Evolutionary conservation across 129 eudicot species (phyloP), one percentile per base, ranked within the genome.

Genomic region (Sambucus nigra): DNA sequence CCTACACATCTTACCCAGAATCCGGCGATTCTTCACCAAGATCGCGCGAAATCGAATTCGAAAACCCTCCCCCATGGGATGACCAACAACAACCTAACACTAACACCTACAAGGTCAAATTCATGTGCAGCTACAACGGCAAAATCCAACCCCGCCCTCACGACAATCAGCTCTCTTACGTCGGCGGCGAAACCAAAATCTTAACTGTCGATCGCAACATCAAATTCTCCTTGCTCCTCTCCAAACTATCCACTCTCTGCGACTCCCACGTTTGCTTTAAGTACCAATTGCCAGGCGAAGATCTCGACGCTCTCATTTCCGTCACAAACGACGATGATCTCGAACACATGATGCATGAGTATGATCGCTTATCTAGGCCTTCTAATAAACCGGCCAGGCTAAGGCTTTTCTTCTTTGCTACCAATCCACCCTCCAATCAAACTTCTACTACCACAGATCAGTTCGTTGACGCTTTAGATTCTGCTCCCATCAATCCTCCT

Each of bases 11-110:
- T 25, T 83, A 89, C 72, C 86, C 97, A 1, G 97, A 81, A 54
- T 89, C 97, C 73, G 97, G 97, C 44, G 93, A 73, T 51, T 84
- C 97, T 3, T 89, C 97, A 0, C 97, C 97, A 0, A 78, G 95
- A 7, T 89, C 97, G 4, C 83, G 97, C 10, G 97, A 89, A 60
- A 78, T 84, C 64, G 97, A 89, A 17, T 89, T 84, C 67, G 97
- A 89, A 15, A 35, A 35, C 12, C 42, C 42, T 35, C 69, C 85
- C 5, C 83, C 97, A 48, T 89, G 88, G 83, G 92, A 82, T 54
- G 98, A 89, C 8, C 72, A 62, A 3, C 71, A 66, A 63, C 48
- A 31, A 11, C 10, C 38, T 3, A 8, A 41, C 10, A n/a, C 22
- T 45, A 1, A 51, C 12, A 48, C 28, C 55, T 57, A 57, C 28